Percentiles rank a stretch among this genome's conserved stretches.
These are phyloP conservation scores for Lachancea kluyveri DNA, from an alignment of 805 yeast genomes.

Conservation along the genomic window DNA sequence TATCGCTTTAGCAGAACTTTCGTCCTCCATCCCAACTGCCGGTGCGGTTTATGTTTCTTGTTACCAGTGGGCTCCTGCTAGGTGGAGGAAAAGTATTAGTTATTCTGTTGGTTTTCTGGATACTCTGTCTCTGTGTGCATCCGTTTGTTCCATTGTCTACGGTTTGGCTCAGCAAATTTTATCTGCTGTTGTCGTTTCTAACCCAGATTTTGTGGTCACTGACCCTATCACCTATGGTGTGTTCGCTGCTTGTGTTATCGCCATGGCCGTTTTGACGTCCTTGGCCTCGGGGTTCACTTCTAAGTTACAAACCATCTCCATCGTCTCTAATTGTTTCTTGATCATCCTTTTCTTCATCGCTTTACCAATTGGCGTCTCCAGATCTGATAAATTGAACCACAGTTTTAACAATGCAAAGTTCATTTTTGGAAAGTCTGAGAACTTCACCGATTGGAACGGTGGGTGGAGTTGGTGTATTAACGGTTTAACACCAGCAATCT, in stretches of 20 bases:
- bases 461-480: conserved; percentile 51
- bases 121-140: conserved; percentile 56
- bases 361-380: conserved; percentile 44
- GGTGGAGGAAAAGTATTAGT: conserved; percentile 41
- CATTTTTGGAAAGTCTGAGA: conserved; percentile 49
- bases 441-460: conserved; percentile 46
- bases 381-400: conserved; percentile 28
- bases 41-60: conserved; percentile 67
- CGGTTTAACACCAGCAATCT: conserved; percentile 58
- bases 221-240: conserved; percentile 52
- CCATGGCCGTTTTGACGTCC: conserved; percentile 45
- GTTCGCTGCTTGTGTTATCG: conserved; percentile 48
- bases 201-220: conserved; percentile 43
- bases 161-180: conserved; percentile 53
- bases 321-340: conserved; percentile 43
- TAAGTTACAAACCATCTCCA: conserved; percentile 49
- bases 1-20: conserved; percentile 51
- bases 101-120: conserved; percentile 62
- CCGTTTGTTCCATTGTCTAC: conserved; percentile 57
- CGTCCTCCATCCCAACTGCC: conserved; percentile 60
- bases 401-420: conserved; percentile 44
- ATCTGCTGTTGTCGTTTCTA: conserved; percentile 41
- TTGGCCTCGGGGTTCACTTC: conserved; percentile 48
- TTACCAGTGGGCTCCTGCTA: conserved; percentile 52
- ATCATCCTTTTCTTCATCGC: conserved; percentile 49